phyloP scores from a whole-genome alignment of 1,139 yeast genomes.

The Lodderomyces theae region DNA sequence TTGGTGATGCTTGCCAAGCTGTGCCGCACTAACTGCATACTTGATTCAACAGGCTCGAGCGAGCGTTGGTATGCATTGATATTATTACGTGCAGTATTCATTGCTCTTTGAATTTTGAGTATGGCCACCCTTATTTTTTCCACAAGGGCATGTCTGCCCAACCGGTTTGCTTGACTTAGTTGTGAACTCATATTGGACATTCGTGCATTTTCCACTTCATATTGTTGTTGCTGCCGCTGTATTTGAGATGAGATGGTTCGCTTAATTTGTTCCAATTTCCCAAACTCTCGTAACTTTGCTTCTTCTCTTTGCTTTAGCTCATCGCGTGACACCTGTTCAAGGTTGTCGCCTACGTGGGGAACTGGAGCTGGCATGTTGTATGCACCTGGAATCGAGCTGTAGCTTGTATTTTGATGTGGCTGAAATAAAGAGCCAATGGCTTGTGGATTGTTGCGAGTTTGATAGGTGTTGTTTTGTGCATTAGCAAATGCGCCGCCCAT shows the following conservation, averaged over 20 bases:
- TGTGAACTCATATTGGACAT: neutral
- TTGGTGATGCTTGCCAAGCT: neutral
- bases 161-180: constrained; percentile 2
- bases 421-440: too few species aligned
- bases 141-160: constrained; percentile 6
- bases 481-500: neutral
- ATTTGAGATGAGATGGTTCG: constrained; percentile 2
- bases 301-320: constrained; percentile 8
- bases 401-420: too few species aligned
- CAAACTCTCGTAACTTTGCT: constrained; percentile 7
- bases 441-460: neutral
- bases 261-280: constrained; percentile 5
- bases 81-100: constrained; percentile 3
- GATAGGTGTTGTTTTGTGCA: neutral
- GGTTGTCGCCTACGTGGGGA: constrained; percentile 20
- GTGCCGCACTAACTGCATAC: neutral
- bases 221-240: constrained; percentile 1
- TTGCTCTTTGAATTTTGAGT: neutral
- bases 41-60: constrained; percentile 4
- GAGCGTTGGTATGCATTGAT: constrained; percentile 5
- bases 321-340: constrained; percentile 3
- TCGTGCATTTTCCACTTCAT: neutral
- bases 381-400: too few species aligned
- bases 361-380: constrained; percentile 24
- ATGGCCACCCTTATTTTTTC: neutral